A percentile compares a stretch with the other conserved stretches of the same genome.
These are phyloP conservation scores for Suillus subluteus DNA, from an alignment of 768 basidiomycete species.

Conservation along the genomic window DNA sequence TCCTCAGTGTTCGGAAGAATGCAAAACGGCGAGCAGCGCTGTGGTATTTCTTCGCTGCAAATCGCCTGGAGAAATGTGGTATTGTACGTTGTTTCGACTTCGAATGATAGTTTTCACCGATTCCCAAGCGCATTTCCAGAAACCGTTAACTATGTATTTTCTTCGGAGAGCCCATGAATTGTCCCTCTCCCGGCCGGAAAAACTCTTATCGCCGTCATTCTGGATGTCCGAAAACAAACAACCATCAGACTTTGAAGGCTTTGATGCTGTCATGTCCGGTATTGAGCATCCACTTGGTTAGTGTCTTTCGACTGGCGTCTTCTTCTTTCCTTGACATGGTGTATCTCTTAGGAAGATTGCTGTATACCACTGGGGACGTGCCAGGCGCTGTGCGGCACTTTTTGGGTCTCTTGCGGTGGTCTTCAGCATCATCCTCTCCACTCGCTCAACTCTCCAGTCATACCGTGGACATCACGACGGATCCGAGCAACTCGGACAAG, in stretches of 20 bases:
- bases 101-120: conserved; percentile 12
- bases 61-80: conserved; percentile 79
- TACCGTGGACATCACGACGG: conserved; percentile 31
- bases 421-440: conserved; percentile 27
- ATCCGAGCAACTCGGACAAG: conserved; percentile 53
- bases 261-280: conserved; percentile 68
- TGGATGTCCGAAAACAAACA: conserved; percentile 70
- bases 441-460: conserved; percentile 20
- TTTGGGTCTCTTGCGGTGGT: conserved; percentile 65
- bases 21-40: conserved; percentile 68
- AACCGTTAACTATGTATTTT: conserved; percentile 85
- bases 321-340: conserved; percentile 16
- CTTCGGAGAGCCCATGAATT: conserved; percentile 71
- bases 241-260: conserved; percentile 43
- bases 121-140: conserved; percentile 46
- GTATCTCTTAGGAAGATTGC: conserved; percentile 63
- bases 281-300: conserved; percentile 82
- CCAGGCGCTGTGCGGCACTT: conserved; percentile 79
- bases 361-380: conserved; percentile 90
- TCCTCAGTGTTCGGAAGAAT: conserved; percentile 61
- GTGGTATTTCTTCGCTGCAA: conserved; percentile 81
- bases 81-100: conserved; percentile 56
- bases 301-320: conserved; percentile 13
- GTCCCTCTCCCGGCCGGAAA: conserved; percentile 52
- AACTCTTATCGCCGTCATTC: conserved; percentile 77